These are phyloP conservation scores for Rhizopogon vesiculosus DNA, from an alignment of 768 basidiomycete genomes.

Conservation along the genomic window DNA sequence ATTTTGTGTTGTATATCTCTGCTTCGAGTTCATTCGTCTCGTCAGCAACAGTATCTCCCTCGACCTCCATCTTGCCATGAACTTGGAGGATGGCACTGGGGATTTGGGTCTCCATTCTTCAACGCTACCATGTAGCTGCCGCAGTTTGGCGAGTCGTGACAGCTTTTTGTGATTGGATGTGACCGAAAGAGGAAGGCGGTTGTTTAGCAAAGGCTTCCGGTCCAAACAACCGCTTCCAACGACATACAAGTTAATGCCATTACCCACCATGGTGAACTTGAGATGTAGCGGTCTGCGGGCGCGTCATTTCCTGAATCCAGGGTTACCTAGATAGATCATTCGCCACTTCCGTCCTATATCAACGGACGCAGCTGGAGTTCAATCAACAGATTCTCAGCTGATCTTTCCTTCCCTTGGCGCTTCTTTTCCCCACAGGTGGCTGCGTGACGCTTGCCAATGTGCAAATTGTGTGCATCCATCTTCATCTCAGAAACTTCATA, in stretches of 20 bases:
- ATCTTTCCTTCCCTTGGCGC: constrained; percentile 29
- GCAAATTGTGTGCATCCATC: constrained; percentile 69
- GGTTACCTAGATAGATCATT: not conserved
- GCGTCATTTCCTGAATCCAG: not conserved
- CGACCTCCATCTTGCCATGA: no score
- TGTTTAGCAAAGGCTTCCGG: constrained; percentile 26
- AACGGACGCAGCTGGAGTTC: not conserved
- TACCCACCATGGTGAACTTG: not conserved
- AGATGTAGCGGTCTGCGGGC: not conserved
- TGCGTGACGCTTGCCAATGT: constrained; percentile 83
- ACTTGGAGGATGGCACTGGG: no score
- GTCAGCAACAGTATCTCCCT: no score
- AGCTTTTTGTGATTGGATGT: not conserved
- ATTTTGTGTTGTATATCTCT: no score
- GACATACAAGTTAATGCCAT: no score
- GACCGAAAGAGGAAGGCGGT: constrained; percentile 6
- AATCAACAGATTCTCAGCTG: constrained; percentile 1
- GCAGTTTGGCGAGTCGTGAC: no score
- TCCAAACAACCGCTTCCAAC: constrained; percentile 20
- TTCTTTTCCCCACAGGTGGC: constrained; percentile 65
- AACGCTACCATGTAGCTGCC: no score
- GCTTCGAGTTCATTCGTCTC: no score
- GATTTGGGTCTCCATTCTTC: no score
- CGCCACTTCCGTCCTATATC: not conserved
- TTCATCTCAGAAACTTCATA: constrained; percentile 72